Base-by-base conservation (phyloP, 371 early-diverging fungal genomes). In the Haplosporangium sp. region DNA sequence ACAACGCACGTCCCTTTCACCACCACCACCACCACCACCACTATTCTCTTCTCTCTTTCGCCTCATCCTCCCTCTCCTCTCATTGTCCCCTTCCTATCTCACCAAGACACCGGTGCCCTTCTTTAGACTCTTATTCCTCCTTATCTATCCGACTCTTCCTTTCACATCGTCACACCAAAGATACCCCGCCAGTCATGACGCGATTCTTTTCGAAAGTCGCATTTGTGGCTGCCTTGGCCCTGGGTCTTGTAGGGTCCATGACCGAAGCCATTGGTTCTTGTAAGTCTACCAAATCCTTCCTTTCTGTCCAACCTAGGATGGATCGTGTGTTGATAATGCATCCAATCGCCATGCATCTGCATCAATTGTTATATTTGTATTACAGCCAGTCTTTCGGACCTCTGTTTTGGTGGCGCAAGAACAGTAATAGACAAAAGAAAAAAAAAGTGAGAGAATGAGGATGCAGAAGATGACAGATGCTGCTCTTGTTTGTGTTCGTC, bases 41-140 rank as follows among this genome's bases (percentile, higher is more conserved):
- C 29, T 4, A 9, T 14, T 5, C 38, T 16, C 29, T 23, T 5
- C 20, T 40, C 47, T 40, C 40, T 29, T 54, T 55, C 55, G 16
- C 50, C 20, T 47, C 8, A 20, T 29, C 43, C 29, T 23, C 40
- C 11, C 37, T 11, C 16, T 47, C 45, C 56, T 62, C 43, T 45
- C 58, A 43, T 14, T n/a, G 42, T n/a, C 48, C 56, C 55, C 61
- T 60, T 71, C 72, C 61, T 46, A 23, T 58, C 65, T 52, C 65
- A 62, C 73, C 72, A 51, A 65, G 60, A 72, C 72, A 65, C 57
- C 59, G 64, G 63, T 63, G 73, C 56, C 36, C 43, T 23, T 42
- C 5, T n/a, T 21, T 8, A 10, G 16, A 29, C 40, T 18, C 29
- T 29, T 29, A 29, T 29, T 29, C 23, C 55, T 50, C 51, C 43